phyloP scores from a whole-genome alignment of 75 land plant genomes.

The Picea sitchensis region DNA sequence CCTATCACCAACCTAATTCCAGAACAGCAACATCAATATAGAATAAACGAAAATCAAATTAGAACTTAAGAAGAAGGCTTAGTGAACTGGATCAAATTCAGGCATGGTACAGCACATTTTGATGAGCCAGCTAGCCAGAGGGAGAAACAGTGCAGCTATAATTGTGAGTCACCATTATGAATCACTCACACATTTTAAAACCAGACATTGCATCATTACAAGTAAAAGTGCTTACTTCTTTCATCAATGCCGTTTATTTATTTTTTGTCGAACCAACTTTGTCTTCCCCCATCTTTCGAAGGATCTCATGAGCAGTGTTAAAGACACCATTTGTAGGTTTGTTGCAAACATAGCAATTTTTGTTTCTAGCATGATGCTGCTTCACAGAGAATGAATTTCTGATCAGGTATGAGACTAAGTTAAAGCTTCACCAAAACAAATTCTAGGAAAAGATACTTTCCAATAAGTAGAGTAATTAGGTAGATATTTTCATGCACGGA shows the following conservation, averaged over 20 bases:
- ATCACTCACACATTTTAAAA: not conserved
- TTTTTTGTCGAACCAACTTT: conserved; percentile 1
- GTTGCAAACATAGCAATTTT: conserved; percentile 89
- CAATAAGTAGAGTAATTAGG: too few relatives aligned
- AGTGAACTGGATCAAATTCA: not conserved
- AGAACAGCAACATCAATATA: too few relatives aligned
- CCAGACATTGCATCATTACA: not conserved
- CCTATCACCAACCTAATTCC: too few relatives aligned
- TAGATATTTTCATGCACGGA: too few relatives aligned
- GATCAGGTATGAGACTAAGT: not conserved
- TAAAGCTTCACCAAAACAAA: not conserved
- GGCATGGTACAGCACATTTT: not conserved
- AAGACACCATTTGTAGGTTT: conserved; percentile 77
- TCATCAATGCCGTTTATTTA: not conserved
- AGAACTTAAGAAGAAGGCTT: not conserved
- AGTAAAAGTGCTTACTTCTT: not conserved
- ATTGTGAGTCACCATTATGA: not conserved
- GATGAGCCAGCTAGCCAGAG: not conserved
- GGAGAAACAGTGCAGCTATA: not conserved
- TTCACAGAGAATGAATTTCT: conserved; percentile 11
- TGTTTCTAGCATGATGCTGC: conserved; percentile 79
- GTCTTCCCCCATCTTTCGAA: conserved; percentile 39
- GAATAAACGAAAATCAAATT: too few relatives aligned
- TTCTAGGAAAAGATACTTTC: not conserved
- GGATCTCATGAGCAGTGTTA: conserved; percentile 79